Evolutionary conservation across 2,329 filamentous ascomycete species (phyloP).

Genomic region (Aaosphaeria pasadenensis): DNA sequence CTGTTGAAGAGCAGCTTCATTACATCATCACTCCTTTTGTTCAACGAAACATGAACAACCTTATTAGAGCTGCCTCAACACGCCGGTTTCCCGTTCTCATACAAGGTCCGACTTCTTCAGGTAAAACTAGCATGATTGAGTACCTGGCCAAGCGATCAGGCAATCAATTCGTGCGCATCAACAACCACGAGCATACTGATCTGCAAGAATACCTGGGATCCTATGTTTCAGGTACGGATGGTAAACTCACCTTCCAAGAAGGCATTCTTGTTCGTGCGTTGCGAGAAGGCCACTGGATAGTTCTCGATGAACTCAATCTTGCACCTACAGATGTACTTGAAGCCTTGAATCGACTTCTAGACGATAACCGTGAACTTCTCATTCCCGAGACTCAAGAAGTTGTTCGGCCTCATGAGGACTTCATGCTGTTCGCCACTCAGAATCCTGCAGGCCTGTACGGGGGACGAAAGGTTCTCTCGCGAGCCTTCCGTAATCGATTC

Average conservation of each 20-base stretch:
- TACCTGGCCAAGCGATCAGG: constrained; percentile 95
- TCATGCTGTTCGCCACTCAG: constrained; percentile 97
- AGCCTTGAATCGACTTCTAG: constrained; percentile 88
- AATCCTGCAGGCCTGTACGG: constrained; percentile 96
- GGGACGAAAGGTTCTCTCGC: constrained; percentile 85
- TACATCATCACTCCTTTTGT: constrained; percentile 98
- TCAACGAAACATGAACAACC: constrained; percentile 87
- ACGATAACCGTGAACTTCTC: constrained; percentile 93
- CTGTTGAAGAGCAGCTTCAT: constrained; percentile 70
- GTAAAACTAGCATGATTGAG: constrained; percentile 99
- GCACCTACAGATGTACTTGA: constrained; percentile 96
- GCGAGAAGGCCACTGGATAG: constrained; percentile 93
- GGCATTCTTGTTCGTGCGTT: constrained; percentile 90
- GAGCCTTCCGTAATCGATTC: constrained; percentile 95
- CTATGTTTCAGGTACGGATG: constrained; percentile 82
- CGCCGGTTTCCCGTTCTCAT: constrained; percentile 89
- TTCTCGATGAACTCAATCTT: constrained; percentile 94
- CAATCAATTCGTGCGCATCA: constrained; percentile 96
- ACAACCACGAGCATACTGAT: constrained; percentile 99
- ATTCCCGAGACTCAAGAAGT: constrained; percentile 96
- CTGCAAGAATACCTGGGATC: constrained; percentile 96
- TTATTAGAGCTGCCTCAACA: constrained; percentile 91
- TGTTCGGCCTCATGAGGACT: constrained; percentile 86
- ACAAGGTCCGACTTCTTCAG: constrained; percentile 93
- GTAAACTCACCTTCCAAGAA: constrained; percentile 86